These are phyloP conservation scores for Lentinula novae-zelandiae DNA, from an alignment of 1,284 basidiomycete species.

Conservation along the genomic window DNA sequence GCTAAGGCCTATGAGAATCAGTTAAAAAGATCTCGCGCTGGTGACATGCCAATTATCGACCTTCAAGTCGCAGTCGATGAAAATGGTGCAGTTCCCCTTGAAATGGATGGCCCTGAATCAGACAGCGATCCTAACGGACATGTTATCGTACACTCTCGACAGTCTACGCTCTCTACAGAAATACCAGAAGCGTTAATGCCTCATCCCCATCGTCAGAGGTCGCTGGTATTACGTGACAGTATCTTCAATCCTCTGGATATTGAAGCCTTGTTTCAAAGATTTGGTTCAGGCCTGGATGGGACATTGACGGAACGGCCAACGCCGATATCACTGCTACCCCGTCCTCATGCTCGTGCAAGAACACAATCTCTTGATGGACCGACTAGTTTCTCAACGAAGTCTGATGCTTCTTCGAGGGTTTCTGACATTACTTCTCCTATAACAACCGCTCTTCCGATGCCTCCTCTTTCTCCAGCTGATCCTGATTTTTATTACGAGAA, in stretches of 20 bases:
- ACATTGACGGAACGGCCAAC: not conserved
- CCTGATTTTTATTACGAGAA: not conserved
- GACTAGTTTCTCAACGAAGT: not conserved
- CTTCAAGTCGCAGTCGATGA: not conserved
- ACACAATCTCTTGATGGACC: not conserved
- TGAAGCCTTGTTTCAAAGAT: not conserved
- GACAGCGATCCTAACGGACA: not conserved
- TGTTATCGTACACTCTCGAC: not conserved
- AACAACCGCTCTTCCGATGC: not conserved
- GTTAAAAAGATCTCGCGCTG: not conserved
- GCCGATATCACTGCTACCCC: not conserved
- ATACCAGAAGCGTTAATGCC: constrained; percentile 4
- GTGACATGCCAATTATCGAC: not conserved
- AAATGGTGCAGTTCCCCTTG: not conserved
- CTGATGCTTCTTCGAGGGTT: not conserved
- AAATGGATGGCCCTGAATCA: not conserved
- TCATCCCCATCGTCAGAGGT: constrained; percentile 3
- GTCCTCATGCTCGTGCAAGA: constrained; percentile 6
- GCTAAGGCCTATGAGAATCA: not conserved
- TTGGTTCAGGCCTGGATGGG: not conserved
- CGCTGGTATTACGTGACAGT: not conserved
- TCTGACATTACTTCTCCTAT: not conserved
- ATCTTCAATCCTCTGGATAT: not conserved
- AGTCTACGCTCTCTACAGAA: not conserved
- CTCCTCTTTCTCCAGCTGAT: not conserved